Evolutionary conservation across 352 stramenopile genomes (phyloP).

Genomic region (Pythium inflatum): DNA sequence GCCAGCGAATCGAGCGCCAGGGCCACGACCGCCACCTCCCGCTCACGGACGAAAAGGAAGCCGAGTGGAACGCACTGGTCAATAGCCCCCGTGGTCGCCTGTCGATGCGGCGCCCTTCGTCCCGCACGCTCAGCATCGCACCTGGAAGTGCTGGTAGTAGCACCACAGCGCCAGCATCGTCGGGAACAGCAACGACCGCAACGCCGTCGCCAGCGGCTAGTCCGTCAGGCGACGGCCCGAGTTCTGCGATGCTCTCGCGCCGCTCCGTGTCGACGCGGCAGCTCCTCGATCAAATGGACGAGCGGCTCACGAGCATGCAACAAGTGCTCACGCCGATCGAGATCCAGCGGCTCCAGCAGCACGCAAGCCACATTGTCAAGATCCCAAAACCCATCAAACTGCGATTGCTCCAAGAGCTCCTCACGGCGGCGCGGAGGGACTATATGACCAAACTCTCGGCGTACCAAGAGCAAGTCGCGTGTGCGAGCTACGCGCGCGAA

Average conservation of each 20-base stretch:
- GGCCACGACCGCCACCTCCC: constrained; percentile 35
- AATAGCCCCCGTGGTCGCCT: constrained; percentile 4
- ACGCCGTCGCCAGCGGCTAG: constrained; percentile 5
- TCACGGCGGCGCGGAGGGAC: constrained; percentile 45
- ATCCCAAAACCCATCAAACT: constrained; percentile 75
- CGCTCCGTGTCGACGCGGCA: constrained; percentile 33
- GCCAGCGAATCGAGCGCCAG: constrained; percentile 63
- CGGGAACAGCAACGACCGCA: background rate
- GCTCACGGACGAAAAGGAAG: constrained; percentile 46
- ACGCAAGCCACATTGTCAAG: constrained; percentile 62
- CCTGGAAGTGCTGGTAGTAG: background rate
- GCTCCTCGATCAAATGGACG: constrained; percentile 59
- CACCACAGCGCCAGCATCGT: too few relatives aligned
- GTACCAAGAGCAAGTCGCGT: constrained; percentile 57
- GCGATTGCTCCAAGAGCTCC: constrained; percentile 53
- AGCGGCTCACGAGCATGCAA: constrained; percentile 72
- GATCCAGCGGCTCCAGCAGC: constrained; percentile 71
- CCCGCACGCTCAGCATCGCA: constrained; percentile 8
- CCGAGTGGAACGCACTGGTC: constrained; percentile 39
- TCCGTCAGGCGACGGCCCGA: background rate
- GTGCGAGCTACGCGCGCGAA: constrained; percentile 57
- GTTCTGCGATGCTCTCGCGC: constrained; percentile 3
- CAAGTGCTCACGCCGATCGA: constrained; percentile 79
- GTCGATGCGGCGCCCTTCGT: constrained; percentile 9
- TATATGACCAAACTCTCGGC: constrained; percentile 47